Base-by-base conservation (phyloP, 305 asterid genomes). In the Solanum hybrid region DNA sequence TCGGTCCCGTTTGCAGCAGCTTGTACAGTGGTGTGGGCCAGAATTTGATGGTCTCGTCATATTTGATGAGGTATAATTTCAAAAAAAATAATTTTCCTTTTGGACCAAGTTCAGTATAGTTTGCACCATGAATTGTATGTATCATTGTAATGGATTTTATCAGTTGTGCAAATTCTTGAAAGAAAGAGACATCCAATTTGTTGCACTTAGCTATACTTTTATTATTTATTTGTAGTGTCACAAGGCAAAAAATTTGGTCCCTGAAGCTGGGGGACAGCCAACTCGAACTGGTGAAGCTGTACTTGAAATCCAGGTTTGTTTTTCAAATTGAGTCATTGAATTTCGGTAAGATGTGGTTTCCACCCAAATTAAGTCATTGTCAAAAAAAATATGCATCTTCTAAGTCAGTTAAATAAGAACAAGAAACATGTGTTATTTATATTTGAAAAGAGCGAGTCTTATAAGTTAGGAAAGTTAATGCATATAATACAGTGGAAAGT, bases 261-360 rank as follows among this genome's bases (percentile, higher is more conserved):
- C 99, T 46, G 99, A 96, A 94, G 96, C 98, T 86, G 99, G 99
- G 92, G 96, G 97, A 81, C 98, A 96, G 92, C 95, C 99, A 89
- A 98, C 98, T 90, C 95, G 96, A 93, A 97, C 99, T 11, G 99
- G 99, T n/a, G 98, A 98, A 95, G 99, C 99, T 33, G 99, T 98
- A 92, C 98, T 98, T 90, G 99, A 97, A 87, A 94, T 98, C 91
- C 99, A 98, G 99, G 99, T 98, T 93, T 61, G 34, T 89, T 87
- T 91, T 93, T 57, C 24, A 46, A 46, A 82, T 89, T 73, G 42
- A 36, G 71, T 90, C n/a, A 37, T 37, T 74, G 77, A 71, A 31
- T 57, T 29, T 20, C 1, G 76, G 88, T 51, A 85, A 51, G 37
- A 85, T 85, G 75, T 85, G 88, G 76, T 85, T 79, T 51, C 46